Conservation (phyloP, 192 early-diverging fungal genomes). For the Coemansia sp. region DNA sequence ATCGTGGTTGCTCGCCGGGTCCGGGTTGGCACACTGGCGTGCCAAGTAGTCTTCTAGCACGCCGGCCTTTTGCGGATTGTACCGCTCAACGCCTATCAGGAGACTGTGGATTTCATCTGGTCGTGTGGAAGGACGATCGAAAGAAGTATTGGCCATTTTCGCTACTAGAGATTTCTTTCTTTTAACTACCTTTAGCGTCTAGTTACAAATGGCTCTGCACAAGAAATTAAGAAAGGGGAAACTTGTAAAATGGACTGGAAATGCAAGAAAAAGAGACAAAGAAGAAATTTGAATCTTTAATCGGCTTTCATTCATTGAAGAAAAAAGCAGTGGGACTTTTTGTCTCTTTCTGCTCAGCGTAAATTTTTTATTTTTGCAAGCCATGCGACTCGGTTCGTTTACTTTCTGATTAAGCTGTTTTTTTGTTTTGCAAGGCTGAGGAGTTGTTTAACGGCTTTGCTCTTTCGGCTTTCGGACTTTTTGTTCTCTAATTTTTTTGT, state of each 20-base stretch:
- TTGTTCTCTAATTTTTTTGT: neutral
- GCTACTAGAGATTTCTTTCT: neutral
- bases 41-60: conserved; percentile 82
- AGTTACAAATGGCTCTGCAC: neutral
- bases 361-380: neutral
- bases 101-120: conserved; percentile 75
- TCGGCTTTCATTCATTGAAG: no score
- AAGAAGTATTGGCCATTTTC: conserved; percentile 28
- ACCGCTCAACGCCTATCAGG: conserved; percentile 80
- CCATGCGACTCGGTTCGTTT: conserved; percentile 10
- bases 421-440: no score
- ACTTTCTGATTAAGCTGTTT: neutral
- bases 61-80: conserved; percentile 87
- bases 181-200: neutral
- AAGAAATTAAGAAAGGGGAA: neutral
- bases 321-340: conserved; percentile 1
- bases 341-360: neutral
- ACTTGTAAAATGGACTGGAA: neutral
- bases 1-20: conserved; percentile 65
- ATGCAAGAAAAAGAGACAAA: conserved; percentile 5
- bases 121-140: conserved; percentile 50
- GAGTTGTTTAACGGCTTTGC: neutral
- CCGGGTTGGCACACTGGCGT: conserved; percentile 74
- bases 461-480: no score
- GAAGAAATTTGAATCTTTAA: neutral